Evolutionary conservation across 192 early-diverging fungal genomes (phyloP), one percentile per base, ranked within the genome.

Genomic region (Physocladia obscura): DNA sequence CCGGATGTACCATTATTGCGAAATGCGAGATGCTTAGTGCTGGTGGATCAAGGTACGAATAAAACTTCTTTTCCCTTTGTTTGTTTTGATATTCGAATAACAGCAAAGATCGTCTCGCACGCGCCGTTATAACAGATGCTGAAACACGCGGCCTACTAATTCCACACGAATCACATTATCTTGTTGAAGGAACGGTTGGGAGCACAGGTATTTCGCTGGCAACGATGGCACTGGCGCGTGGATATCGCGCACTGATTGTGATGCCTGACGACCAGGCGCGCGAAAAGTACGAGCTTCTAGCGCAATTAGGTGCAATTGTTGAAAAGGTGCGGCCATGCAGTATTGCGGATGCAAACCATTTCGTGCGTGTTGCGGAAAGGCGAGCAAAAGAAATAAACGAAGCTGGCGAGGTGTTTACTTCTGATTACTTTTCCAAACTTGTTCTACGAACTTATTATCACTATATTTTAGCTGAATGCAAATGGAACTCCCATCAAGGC

Each of bases 121-220:
- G 97, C 49, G 84, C 87, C 49, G 89, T 97, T 61, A 88, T 98
- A 40, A 80, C 88, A 35, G 84, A 85, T 17, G 94, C 93, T 2
- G 95, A 97, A 70, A 36, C 49, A 1, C 29, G 69, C 3, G 91
- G 91, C 4, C 65, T 87, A 11, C 83, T 98, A 37, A 71, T 57
- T 1, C 94, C 94, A 38, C 81, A 91, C 57, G 87, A 83, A 15
- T 89, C 86, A 30, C 88, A 84, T 35, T 89, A 89, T 11, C 88
- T 98, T 26, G 94, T 94, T 74, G 97, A 98, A 64, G 59, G 95
- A 31, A 99, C 97, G 0, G 93, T 94, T 11, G 97, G 97, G 4
- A 93, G 91, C 1, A 99, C 97, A 1, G 97, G 97, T 2, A 96
- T 99, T 34, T 93, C 95, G 2, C 82, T 99, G 35, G 96, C 97